phyloP scores from a whole-genome alignment of 2,329 filamentous ascomycete species.

The Fusarium sp. region DNA sequence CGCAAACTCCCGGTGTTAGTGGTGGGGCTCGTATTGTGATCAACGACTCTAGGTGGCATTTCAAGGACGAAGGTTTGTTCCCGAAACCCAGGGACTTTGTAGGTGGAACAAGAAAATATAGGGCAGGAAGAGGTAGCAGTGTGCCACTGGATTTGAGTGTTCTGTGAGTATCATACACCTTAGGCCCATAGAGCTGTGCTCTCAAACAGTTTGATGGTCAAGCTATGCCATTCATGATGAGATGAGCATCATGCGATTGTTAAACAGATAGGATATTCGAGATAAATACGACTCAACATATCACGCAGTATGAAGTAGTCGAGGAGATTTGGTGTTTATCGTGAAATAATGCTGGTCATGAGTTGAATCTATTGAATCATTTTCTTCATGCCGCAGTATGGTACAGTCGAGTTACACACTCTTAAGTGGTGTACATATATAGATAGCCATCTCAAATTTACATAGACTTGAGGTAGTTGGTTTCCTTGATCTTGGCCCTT shows the following conservation, averaged over 20 bases:
- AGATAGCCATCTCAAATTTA: conserved; percentile 48
- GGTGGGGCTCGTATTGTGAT: conserved; percentile 63
- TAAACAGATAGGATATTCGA: conserved; percentile 23
- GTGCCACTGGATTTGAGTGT: conserved; percentile 85
- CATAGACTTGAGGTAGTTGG: conserved; percentile 87
- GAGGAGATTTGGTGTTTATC: not conserved
- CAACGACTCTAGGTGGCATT: conserved; percentile 85
- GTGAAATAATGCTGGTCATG: not conserved
- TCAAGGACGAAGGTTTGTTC: conserved; percentile 82
- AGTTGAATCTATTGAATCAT: conserved; percentile 1
- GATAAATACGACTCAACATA: conserved; percentile 4
- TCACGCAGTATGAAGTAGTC: not conserved
- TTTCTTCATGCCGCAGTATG: conserved; percentile 35
- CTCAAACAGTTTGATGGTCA: not conserved
- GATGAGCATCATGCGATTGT: conserved; percentile 32
- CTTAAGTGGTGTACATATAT: conserved; percentile 42
- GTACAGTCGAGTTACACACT: conserved; percentile 40
- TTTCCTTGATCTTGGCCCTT: conserved; percentile 82
- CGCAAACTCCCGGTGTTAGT: conserved; percentile 41
- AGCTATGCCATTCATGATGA: conserved; percentile 13
- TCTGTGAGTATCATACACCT: conserved; percentile 49
- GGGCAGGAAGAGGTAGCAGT: conserved; percentile 91
- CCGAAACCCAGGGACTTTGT: conserved; percentile 86
- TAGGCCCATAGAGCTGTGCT: conserved; percentile 17
- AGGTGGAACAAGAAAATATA: conserved; percentile 80